A percentile compares a stretch with the other conserved stretches of the same genome.
Evolutionary conservation across 2,329 filamentous ascomycete genomes (phyloP).

Genomic region (Talaromyces sp.): DNA sequence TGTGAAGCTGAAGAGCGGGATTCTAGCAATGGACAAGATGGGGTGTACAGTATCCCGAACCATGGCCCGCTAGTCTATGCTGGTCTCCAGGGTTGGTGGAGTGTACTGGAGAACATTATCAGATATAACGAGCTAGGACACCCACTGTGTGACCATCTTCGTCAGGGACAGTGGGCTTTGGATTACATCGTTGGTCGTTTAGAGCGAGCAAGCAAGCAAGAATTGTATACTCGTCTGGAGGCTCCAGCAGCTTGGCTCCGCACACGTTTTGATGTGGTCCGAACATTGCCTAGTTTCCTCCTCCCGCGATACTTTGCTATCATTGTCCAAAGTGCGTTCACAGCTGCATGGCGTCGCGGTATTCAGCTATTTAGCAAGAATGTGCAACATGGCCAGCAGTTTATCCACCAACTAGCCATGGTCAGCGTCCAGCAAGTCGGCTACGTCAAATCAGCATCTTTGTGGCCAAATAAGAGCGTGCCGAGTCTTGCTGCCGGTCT

Average conservation of each 20-base stretch:
- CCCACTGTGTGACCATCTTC: constrained; percentile 86
- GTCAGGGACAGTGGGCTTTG: constrained; percentile 85
- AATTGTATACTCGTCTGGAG: constrained; percentile 60
- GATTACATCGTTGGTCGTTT: constrained; percentile 82
- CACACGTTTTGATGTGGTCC: constrained; percentile 80
- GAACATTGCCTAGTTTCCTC: constrained; percentile 80
- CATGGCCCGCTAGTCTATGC: constrained; percentile 86
- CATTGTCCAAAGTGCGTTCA: constrained; percentile 81
- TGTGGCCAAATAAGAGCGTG: constrained; percentile 81
- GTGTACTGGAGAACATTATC: constrained; percentile 78
- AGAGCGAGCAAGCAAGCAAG: constrained; percentile 64
- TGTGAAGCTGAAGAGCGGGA: constrained; percentile 87
- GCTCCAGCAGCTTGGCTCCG: constrained; percentile 74
- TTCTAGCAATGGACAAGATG: constrained; percentile 72
- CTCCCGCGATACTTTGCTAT: constrained; percentile 91
- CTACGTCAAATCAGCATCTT: constrained; percentile 80
- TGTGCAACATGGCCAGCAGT: constrained; percentile 77
- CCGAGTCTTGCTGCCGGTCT: constrained; percentile 87
- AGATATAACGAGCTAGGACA: constrained; percentile 88
- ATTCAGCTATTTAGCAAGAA: constrained; percentile 76
- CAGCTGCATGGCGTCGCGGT: constrained; percentile 72
- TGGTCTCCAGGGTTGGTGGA: constrained; percentile 99
- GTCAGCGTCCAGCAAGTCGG: constrained; percentile 90
- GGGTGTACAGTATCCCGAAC: constrained; percentile 82
- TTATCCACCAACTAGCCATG: constrained; percentile 82